phyloP scores from a whole-genome alignment of 306 rosid species.

The Trichosanthes truncata region DNA sequence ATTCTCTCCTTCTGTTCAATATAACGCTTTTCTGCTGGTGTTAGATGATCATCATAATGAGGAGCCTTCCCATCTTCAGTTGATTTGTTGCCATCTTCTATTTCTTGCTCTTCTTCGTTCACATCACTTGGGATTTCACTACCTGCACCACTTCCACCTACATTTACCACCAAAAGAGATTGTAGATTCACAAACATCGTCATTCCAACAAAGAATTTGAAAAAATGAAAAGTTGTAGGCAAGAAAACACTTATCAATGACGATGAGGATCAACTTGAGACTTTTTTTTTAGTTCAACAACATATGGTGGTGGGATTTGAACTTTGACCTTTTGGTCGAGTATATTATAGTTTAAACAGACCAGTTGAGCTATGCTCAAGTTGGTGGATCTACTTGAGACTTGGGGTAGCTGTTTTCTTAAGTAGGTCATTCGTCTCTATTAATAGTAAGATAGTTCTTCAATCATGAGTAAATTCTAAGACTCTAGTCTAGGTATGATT shows the following conservation, averaged over 20 bases:
- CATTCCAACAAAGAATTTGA: not conserved
- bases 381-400: no score
- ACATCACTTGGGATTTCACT: constrained; percentile 31
- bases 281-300: no score
- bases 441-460: not conserved
- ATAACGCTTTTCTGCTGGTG: constrained; percentile 84
- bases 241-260: not conserved
- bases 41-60: constrained; percentile 62
- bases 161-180: constrained; percentile 1
- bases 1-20: constrained; percentile 84
- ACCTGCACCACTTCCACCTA: constrained; percentile 43
- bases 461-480: not conserved
- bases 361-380: no score
- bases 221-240: not conserved
- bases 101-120: constrained; percentile 49
- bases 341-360: no score
- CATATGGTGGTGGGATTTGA: no score
- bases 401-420: no score
- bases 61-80: constrained; percentile 43
- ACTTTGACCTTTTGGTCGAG: no score
- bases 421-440: no score
- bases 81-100: constrained; percentile 25
- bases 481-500: not conserved
- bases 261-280: not conserved
- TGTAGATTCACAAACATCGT: not conserved